These are phyloP conservation scores for Yamadazyma olivae DNA, from an alignment of 805 yeast genomes.

Conservation along the genomic window DNA sequence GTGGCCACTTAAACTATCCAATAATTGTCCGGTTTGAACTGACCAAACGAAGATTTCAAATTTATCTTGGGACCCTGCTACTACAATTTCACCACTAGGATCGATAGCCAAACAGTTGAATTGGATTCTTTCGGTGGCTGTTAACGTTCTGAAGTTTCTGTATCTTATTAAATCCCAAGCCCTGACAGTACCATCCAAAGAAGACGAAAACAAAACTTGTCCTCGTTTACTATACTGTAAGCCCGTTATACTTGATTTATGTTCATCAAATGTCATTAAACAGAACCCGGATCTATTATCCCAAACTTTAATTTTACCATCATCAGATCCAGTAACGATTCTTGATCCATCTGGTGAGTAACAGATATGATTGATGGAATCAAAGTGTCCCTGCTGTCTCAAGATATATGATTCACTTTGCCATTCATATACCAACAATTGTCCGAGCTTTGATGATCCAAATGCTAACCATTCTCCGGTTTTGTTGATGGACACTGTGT, in stretches of 20 bases:
- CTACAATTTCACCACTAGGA: constrained; percentile 94
- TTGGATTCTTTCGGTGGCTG: constrained; percentile 85
- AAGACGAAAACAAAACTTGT: constrained; percentile 85
- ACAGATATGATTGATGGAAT: constrained; percentile 75
- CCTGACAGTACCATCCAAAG: constrained; percentile 93
- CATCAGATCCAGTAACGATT: constrained; percentile 92
- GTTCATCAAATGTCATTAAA: constrained; percentile 87
- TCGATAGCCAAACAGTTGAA: constrained; percentile 90
- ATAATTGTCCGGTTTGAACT: constrained; percentile 89
- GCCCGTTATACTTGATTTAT: constrained; percentile 82
- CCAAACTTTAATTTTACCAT: constrained; percentile 97
- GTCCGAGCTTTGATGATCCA: constrained; percentile 91
- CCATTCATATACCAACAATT: constrained; percentile 96
- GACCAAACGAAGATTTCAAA: constrained; percentile 96
- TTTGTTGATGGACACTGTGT: constrained; percentile 72
- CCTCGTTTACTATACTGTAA: constrained; percentile 87
- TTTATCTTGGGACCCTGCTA: constrained; percentile 89
- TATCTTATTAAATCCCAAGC: constrained; percentile 96
- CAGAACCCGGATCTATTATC: constrained; percentile 91
- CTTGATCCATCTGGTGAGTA: constrained; percentile 95
- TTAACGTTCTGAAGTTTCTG: constrained; percentile 91
- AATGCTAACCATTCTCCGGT: constrained; percentile 97
- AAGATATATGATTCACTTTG: constrained; percentile 93
- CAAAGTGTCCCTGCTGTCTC: constrained; percentile 97
- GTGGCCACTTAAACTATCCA: constrained; percentile 88